Evolutionary conservation across 768 basidiomycete genomes (phyloP), one percentile per base, ranked within the genome.

Genomic region (Amanita jacksonii): DNA sequence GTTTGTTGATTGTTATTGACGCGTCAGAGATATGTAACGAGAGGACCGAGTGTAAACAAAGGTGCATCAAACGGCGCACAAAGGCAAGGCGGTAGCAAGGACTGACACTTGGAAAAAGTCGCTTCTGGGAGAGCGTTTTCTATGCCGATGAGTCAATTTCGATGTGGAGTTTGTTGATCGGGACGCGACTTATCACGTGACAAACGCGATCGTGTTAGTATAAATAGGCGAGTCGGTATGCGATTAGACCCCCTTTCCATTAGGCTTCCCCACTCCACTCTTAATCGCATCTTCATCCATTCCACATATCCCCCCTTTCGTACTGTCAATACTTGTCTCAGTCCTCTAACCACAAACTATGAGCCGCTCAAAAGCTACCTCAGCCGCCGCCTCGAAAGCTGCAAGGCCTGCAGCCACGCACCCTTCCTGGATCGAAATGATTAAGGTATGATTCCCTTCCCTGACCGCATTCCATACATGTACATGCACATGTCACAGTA

Each of bases 361-460:
- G 44, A 38, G 36, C 15, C 44, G 44, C 19, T 38, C 44, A 31
- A 45, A 45, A 25, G 36, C 25, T 12, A 27, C 35, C 3, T 3
- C 41, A 2, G 51, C 72, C 27, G 57, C 69, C 42, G 52, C 51
- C 20, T 60, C 72, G 58, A 77, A 73, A 62, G 52, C 65, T 27
- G 59, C 68, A 6, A 48, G 45, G 15, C 53, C 67, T 8, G 31
- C 40, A 34, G 46, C 38, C 38, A 59, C 72, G 32, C 79, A 81
- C 53, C 79, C 80, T 9, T 59, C 72, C 46, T 82, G 79, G 78
- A 61, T 73, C 37, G 78, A 86, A 44, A 87, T 87, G 84, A 85
- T 87, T 62, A 85, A 85, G 72, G 84, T 83, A 54, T 58, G 70
- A 50, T 40, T n/a, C 9, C 28, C 15, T 41, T 34, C 24, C 32